Conservation (phyloP, 2,329 filamentous ascomycete species). For the Alternaria gaisen region DNA sequence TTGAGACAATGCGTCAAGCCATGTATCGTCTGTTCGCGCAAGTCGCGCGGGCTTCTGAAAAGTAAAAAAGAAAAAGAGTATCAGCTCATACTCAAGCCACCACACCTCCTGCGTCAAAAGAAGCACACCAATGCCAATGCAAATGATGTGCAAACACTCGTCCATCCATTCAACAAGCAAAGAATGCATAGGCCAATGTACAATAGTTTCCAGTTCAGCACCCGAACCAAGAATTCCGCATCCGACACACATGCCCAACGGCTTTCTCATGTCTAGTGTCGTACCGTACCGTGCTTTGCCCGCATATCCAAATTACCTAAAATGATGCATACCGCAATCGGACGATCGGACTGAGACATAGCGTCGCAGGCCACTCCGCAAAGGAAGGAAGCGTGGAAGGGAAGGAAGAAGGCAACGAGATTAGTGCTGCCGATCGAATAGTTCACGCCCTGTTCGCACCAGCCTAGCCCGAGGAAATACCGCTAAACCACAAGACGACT, state of each 20-base stretch:
- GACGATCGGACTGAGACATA: background rate
- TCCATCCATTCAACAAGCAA: background rate
- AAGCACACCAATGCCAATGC: background rate
- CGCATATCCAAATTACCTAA: background rate
- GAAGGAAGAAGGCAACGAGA: background rate
- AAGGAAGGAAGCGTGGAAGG: background rate
- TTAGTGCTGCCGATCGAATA: conserved; percentile 14
- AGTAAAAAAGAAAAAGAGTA: background rate
- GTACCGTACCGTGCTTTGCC: background rate
- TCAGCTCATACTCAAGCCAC: conserved; percentile 3
- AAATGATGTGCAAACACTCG: conserved; percentile 2
- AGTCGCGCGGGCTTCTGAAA: background rate
- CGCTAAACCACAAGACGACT: background rate
- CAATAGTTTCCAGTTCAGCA: background rate
- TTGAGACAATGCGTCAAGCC: background rate
- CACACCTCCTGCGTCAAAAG: conserved; percentile 2
- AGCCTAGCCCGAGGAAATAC: background rate
- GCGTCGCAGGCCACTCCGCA: conserved; percentile 1
- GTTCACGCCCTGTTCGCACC: conserved; percentile 20
- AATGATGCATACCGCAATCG: background rate
- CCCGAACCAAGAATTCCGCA: background rate
- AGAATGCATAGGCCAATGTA: background rate
- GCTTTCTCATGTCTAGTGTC: background rate
- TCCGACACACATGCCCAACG: conserved; percentile 1
- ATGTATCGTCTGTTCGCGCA: background rate